Conservation (phyloP, 305 asterid genomes). For the Rubia tinctorum region DNA sequence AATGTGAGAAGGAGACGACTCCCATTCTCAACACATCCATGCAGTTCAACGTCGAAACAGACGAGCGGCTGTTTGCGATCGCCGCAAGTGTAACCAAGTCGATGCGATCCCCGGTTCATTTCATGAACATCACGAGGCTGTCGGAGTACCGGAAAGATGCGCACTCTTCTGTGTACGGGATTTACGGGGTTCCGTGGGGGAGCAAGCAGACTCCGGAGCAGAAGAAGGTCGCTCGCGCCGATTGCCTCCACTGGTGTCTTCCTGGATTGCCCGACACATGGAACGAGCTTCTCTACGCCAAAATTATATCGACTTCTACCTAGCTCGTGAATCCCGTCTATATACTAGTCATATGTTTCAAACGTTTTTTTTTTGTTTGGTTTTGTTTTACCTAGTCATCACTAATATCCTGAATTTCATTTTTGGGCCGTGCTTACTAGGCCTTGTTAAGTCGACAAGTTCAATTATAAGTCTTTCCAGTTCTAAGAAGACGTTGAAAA, state of each 20-base stretch:
- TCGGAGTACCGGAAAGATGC: slow-evolving; percentile 94
- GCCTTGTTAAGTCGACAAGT: too few species aligned
- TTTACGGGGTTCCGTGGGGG: slow-evolving; percentile 38
- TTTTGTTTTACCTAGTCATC: too few species aligned
- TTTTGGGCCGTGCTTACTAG: too few species aligned
- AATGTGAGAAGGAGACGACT: slow-evolving; percentile 76
- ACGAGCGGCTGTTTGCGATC: slow-evolving; percentile 41
- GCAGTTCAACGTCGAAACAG: slow-evolving; percentile 77
- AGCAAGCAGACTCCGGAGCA: slow-evolving; percentile 76
- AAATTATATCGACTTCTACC: slow-evolving; percentile 45
- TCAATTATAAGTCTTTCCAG: too few species aligned
- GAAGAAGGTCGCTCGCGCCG: slow-evolving; percentile 64
- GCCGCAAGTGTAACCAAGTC: slow-evolving; percentile 63
- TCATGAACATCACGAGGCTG: slow-evolving; percentile 73
- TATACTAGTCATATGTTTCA: background rate
- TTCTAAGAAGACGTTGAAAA: too few species aligned
- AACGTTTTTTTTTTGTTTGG: background rate
- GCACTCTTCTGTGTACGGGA: slow-evolving; percentile 83
- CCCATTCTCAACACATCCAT: slow-evolving; percentile 80
- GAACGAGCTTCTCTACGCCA: slow-evolving; percentile 82
- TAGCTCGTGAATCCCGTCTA: slow-evolving; percentile 12
- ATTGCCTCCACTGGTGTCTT: slow-evolving; percentile 96
- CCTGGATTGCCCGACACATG: slow-evolving; percentile 95
- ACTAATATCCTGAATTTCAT: too few species aligned
- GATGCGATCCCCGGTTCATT: slow-evolving; percentile 51